Percentiles rank a stretch among this genome's conserved stretches.
phyloP scores from a whole-genome alignment of 2,329 filamentous ascomycete species.

The Ophiostoma australiae region DNA sequence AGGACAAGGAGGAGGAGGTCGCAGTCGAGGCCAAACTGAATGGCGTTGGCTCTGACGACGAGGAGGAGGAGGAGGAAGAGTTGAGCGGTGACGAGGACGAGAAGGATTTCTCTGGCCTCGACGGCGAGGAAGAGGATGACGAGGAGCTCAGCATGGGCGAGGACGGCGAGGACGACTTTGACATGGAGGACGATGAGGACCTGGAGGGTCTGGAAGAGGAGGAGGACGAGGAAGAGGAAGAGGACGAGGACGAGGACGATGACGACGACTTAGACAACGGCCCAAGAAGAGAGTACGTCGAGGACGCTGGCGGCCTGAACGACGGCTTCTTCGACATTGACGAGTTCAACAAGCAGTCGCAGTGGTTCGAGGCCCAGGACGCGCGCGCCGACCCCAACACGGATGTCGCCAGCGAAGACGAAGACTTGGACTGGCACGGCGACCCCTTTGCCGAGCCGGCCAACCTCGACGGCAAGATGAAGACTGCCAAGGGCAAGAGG shows the following conservation, averaged over 20 bases:
- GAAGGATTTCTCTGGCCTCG: constrained; percentile 28
- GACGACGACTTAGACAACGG: constrained; percentile 48
- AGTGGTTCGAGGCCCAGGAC: constrained; percentile 84
- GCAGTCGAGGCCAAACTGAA: constrained; percentile 33
- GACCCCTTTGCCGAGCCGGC: constrained; percentile 56
- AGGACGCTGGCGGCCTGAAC: constrained; percentile 81
- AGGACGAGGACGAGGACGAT: constrained; percentile 37
- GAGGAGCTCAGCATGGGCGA: constrained; percentile 30
- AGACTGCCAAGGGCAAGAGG: constrained; percentile 17
- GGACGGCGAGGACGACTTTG: constrained; percentile 31
- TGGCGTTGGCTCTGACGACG: constrained; percentile 24
- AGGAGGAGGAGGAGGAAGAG: constrained; percentile 32
- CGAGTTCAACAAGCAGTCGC: constrained; percentile 90
- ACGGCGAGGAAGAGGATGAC: constrained; percentile 29
- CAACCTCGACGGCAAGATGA: constrained; percentile 21
- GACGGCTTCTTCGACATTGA: constrained; percentile 98
- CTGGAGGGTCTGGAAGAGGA: constrained; percentile 31
- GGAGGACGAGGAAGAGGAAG: constrained; percentile 25
- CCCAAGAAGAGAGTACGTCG: constrained; percentile 52
- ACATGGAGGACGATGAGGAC: constrained; percentile 33
- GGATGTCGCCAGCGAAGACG: constrained; percentile 71
- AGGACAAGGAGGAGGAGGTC: constrained; percentile 35
- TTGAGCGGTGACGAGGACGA: constrained; percentile 32
- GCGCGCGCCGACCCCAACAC: constrained; percentile 68
- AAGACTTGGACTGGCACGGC: constrained; percentile 73